Conservation (phyloP, 768 basidiomycete species). For the Lactarius hatsudake region DNA sequence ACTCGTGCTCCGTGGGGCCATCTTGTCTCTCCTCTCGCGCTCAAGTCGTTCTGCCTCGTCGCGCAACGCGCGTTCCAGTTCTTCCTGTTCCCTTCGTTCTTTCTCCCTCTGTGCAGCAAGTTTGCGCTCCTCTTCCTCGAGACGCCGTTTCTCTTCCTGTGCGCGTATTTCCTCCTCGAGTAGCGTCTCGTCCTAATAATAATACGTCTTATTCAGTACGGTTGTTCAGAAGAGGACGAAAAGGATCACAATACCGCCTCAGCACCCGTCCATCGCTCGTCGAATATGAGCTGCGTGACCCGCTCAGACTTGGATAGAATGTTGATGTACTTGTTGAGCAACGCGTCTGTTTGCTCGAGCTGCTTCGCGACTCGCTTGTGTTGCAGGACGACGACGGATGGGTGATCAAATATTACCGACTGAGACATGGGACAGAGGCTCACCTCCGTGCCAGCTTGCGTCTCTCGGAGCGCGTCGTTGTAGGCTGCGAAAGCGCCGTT, state of each 20-base stretch:
- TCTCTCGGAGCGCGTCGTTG: constrained; percentile 62
- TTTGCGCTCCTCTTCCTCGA: constrained; percentile 37
- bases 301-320: constrained; percentile 71
- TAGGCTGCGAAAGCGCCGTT: constrained; percentile 68
- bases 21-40: constrained; percentile 45
- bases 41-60: constrained; percentile 44
- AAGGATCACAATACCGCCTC: constrained; percentile 51
- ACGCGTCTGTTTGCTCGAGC: constrained; percentile 65
- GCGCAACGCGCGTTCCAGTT: constrained; percentile 43
- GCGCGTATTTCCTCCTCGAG: constrained; percentile 46
- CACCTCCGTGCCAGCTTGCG: constrained; percentile 71
- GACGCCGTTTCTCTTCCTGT: constrained; percentile 39
- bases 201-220: neutral
- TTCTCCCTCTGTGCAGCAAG: constrained; percentile 38
- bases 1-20: constrained; percentile 39
- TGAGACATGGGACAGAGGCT: constrained; percentile 26
- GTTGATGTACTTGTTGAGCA: constrained; percentile 72
- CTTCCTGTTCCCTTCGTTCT: constrained; percentile 51
- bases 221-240: neutral
- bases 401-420: neutral
- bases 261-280: constrained; percentile 74
- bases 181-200: constrained; percentile 54
- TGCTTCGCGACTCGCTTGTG: constrained; percentile 60
- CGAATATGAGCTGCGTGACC: constrained; percentile 64
- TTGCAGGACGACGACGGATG: neutral